Percentiles rank a stretch among this genome's conserved stretches.
Evolutionary conservation across 164 flowering plant genomes (phyloP).

Genomic region (Magnolia kwangsiensis): DNA sequence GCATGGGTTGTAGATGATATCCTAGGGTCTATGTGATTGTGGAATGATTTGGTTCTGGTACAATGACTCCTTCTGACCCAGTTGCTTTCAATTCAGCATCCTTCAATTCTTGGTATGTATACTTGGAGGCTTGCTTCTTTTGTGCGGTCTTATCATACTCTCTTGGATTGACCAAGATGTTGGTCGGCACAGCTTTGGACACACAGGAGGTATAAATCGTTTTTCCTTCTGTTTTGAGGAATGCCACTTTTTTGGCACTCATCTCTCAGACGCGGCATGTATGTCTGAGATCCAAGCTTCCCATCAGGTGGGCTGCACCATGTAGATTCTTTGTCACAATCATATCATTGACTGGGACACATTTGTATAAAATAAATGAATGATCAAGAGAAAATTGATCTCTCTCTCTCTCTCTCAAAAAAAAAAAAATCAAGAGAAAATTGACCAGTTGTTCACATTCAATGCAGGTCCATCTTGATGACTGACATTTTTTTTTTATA

Average conservation of each 20-base stretch:
- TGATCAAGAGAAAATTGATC: background rate
- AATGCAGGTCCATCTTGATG: too few species aligned
- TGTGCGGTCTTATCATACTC: conserved; percentile 59
- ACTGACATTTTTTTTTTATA: too few species aligned
- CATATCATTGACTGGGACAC: background rate
- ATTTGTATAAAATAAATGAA: background rate
- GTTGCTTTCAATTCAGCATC: background rate
- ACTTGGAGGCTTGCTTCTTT: conserved; percentile 60
- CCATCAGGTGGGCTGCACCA: background rate
- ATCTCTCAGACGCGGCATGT: background rate
- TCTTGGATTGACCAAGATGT: conserved; percentile 85
- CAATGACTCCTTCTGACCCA: background rate
- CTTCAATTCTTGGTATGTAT: conserved; percentile 35
- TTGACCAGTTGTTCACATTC: too few species aligned
- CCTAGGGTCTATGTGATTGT: background rate
- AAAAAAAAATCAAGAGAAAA: too few species aligned
- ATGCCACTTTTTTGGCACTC: background rate
- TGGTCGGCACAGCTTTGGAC: conserved; percentile 88
- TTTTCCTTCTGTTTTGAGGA: background rate
- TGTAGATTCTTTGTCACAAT: background rate
- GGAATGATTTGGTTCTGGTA: background rate
- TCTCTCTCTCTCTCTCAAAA: too few species aligned
- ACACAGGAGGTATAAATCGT: conserved; percentile 54
- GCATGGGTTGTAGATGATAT: background rate
- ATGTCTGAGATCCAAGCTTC: background rate